Percentiles rank a stretch among this genome's conserved stretches.
Evolutionary conservation across 2,329 filamentous ascomycete species (phyloP).

Genomic region (Diaporthe nobilis): DNA sequence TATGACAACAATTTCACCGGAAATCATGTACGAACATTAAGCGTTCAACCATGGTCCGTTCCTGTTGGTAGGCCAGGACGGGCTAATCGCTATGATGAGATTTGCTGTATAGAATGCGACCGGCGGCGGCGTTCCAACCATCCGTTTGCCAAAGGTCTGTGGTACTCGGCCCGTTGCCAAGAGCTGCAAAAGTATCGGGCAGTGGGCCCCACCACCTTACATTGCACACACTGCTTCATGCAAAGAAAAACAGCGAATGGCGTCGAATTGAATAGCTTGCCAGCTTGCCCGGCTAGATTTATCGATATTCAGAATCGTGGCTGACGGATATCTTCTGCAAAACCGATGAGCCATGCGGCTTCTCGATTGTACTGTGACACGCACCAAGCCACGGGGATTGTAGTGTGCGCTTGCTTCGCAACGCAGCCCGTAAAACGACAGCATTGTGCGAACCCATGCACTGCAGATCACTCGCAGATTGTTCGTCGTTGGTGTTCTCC

Average conservation of each 20-base stretch:
- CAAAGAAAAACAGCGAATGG: neutral
- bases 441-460: neutral
- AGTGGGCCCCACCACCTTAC: neutral
- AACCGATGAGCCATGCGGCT: neutral
- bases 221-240: neutral
- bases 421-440: neutral
- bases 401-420: neutral
- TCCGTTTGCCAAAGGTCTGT: neutral
- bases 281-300: neutral
- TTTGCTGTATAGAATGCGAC: neutral
- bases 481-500: neutral
- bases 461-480: neutral
- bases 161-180: constrained; percentile 2
- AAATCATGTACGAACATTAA: neutral
- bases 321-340: neutral
- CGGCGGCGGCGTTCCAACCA: too few relatives aligned
- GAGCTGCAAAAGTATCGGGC: neutral
- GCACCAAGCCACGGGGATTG: neutral
- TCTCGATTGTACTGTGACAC: neutral
- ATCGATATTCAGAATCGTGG: neutral
- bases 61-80: neutral
- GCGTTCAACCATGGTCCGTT: neutral
- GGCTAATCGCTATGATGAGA: neutral
- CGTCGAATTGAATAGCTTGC: neutral
- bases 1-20: too few relatives aligned